phyloP scores from a whole-genome alignment of 345 rosid genomes.

The Kernera saxatilis region DNA sequence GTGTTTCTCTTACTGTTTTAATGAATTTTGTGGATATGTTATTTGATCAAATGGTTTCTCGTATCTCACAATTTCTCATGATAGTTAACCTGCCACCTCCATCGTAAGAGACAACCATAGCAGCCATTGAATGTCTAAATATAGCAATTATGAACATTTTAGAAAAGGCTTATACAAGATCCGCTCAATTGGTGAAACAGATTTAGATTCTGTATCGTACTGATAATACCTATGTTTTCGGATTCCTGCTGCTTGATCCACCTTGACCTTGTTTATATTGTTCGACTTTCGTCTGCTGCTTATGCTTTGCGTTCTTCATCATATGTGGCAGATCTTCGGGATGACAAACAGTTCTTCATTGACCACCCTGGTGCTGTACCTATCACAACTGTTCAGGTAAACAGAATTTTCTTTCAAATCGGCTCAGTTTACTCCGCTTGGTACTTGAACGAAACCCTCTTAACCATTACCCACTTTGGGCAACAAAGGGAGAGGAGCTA shows the following conservation, averaged over 20 bases:
- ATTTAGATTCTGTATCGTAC: not conserved
- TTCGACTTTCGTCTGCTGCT: not conserved
- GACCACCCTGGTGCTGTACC: constrained; percentile 98
- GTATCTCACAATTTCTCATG: not conserved
- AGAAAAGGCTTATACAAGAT: not conserved
- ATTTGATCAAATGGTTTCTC: not conserved
- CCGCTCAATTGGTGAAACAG: not conserved
- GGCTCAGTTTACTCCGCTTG: not conserved
- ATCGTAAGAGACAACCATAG: not conserved
- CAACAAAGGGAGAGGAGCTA: constrained; percentile 82
- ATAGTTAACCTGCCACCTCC: not conserved
- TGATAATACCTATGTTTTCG: not conserved
- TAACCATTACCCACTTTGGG: constrained; percentile 1
- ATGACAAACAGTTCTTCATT: constrained; percentile 78
- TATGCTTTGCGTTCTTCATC: constrained; percentile 10
- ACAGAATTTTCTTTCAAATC: not conserved
- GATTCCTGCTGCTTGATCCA: not conserved
- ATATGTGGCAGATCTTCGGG: constrained; percentile 72
- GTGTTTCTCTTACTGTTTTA: not conserved
- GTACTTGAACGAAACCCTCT: not conserved
- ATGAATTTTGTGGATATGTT: not conserved
- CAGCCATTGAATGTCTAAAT: not conserved
- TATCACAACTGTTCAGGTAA: constrained; percentile 74
- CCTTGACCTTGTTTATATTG: not conserved
- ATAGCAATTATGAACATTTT: not conserved